Evolutionary conservation across 768 basidiomycete species (phyloP), one percentile per base, ranked within the genome.

Genomic region (Mycena filopes): DNA sequence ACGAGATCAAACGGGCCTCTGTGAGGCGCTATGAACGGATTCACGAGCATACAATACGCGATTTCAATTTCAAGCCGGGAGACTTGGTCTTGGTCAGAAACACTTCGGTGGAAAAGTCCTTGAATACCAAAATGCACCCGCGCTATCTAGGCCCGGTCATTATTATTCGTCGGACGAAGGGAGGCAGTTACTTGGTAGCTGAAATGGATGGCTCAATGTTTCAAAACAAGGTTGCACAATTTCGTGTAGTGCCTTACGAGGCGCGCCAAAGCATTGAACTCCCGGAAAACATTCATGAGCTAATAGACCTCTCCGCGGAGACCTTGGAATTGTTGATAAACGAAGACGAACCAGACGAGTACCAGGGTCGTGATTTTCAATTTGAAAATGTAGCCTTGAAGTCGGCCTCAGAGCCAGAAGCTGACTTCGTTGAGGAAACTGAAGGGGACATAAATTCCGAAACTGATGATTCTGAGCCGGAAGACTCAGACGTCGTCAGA

Each of bases 61-160:
- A 68, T 40, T 47, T 62, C 36, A 28, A 42, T 7, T 75, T 71
- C 41, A 7, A 62, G 46, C 51, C 45, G 8, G 75, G 75, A 64
- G 58, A 59, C 12, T 42, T 60, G 16, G 59, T 60, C 4, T 18
- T 60, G 3, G 31, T 60, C 11, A 8, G 50, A 8, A 60, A 60
- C 16, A 36, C 59, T 3, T 20, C 18, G 26, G 42, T 60, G 23
- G 59, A 60, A 18, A 60, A 60, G 11, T 51, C 59, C 2, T 36
- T 60, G 1, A 51, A 60, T 28, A 53, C 49, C 13, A 60, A 60
- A 12, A 60, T 60, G 59, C 12, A 12, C 6, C 15, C 49, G 0
- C 28, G 59, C 15, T 60, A 60, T 3, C 53, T 78, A 11, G 75
- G 74, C 3, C 76, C 75, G 0, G 69, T 69, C 36, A 54, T 70